phyloP scores from a whole-genome alignment of 2,329 filamentous ascomycete genomes.

The Diaporthe ilicicola region DNA sequence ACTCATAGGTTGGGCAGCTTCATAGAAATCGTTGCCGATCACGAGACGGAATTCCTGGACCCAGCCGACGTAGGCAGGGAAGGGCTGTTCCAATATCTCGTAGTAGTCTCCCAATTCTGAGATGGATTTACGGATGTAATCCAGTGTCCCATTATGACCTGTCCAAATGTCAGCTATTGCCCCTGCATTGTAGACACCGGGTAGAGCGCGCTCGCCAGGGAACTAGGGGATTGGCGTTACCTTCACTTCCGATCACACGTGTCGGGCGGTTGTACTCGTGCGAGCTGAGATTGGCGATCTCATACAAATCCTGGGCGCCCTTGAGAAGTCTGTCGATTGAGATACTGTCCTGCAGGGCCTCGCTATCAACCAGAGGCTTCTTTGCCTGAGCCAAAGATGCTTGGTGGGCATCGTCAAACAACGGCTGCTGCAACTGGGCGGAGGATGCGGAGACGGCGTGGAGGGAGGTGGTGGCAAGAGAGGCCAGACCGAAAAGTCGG shows the following conservation, averaged over 20 bases:
- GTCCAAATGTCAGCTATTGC: background rate
- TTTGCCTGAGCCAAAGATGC: slow-evolving; percentile 18
- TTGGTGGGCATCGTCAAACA: slow-evolving; percentile 11
- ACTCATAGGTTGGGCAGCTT: slow-evolving; percentile 64
- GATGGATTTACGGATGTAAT: slow-evolving; percentile 68
- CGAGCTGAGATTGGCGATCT: slow-evolving; percentile 66
- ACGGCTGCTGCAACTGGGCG: slow-evolving; percentile 24
- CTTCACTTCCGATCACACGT: slow-evolving; percentile 73
- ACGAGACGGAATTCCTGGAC: slow-evolving; percentile 67
- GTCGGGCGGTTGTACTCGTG: slow-evolving; percentile 74
- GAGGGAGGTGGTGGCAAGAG: background rate
- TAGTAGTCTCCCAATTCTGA: slow-evolving; percentile 68
- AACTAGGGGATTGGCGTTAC: slow-evolving; percentile 45
- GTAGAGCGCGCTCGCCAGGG: background rate
- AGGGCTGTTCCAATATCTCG: slow-evolving; percentile 68
- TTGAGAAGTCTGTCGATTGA: slow-evolving; percentile 62
- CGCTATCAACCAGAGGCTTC: slow-evolving; percentile 58
- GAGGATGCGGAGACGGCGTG: slow-evolving; percentile 10
- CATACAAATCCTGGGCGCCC: slow-evolving; percentile 68
- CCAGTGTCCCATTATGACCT: slow-evolving; percentile 71
- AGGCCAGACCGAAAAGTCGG: slow-evolving; percentile 6
- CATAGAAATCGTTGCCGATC: slow-evolving; percentile 59
- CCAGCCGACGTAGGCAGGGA: slow-evolving; percentile 68
- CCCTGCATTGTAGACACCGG: too few relatives aligned
- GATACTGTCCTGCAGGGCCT: slow-evolving; percentile 66